Conservation (phyloP, 495 filamentous ascomycete species). For the Penicillium lagena region DNA sequence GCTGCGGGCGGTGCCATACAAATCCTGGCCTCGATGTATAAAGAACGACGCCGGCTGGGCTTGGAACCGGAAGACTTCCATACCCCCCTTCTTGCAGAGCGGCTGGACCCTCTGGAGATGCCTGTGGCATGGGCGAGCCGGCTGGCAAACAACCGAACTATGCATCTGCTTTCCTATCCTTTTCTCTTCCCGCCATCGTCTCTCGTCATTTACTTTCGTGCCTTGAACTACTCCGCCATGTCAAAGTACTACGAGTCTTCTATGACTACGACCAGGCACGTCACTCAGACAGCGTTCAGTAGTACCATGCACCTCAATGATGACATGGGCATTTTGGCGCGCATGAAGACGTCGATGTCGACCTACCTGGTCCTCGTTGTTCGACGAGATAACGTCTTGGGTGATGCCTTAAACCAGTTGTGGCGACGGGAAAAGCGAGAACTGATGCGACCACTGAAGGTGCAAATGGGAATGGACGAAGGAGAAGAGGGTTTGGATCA, state of each 20-base stretch:
- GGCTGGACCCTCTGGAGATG: slow-evolving; percentile 68
- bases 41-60: slow-evolving; percentile 54
- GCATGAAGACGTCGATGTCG: slow-evolving; percentile 56
- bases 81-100: slow-evolving; percentile 67
- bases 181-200: slow-evolving; percentile 71
- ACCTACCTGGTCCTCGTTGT: slow-evolving; percentile 75
- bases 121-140: slow-evolving; percentile 63
- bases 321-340: slow-evolving; percentile 48
- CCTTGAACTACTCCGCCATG: slow-evolving; percentile 84
- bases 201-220: slow-evolving; percentile 77
- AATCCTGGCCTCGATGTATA: slow-evolving; percentile 68
- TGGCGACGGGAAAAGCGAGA: slow-evolving; percentile 81
- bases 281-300: slow-evolving; percentile 50
- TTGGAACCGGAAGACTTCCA: slow-evolving; percentile 64
- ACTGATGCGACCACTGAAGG: slow-evolving; percentile 77
- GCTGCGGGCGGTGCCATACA: slow-evolving; percentile 67
- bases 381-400: slow-evolving; percentile 60
- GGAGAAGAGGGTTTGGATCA: slow-evolving; percentile 90
- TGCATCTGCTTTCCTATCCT: slow-evolving; percentile 75
- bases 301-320: slow-evolving; percentile 29
- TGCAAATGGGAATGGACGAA: slow-evolving; percentile 70
- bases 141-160: slow-evolving; percentile 48
- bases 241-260: slow-evolving; percentile 66
- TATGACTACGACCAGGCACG: slow-evolving; percentile 53
- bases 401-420: slow-evolving; percentile 79